Evolutionary conservation across 371 early-diverging fungal genomes (phyloP), one percentile per base, ranked within the genome.

Genomic region (Phascolomyces articulosus): DNA sequence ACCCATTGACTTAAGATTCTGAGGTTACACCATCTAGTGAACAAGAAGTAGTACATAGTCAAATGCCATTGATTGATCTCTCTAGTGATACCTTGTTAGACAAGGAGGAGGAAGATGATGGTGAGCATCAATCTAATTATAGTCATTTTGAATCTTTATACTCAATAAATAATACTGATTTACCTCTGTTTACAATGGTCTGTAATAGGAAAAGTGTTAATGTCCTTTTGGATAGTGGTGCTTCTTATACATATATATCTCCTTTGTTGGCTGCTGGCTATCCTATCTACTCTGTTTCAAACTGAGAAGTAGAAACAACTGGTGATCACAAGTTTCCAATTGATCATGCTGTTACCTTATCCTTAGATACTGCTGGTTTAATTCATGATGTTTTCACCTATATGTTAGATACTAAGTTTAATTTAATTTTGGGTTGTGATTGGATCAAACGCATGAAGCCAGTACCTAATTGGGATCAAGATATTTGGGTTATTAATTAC

Each of bases 351-450:
- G 56, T 55, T 9, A 55, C 56, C 4, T 23, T 55, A 13, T 55
- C 56, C 27, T 9, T 55, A 11, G 18, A 55, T 20, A 20, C 56
- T 38, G 56, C 56, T 9, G 56, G 56, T 55, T 55, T 55, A 13
- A n/a, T 18, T 40, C 40, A 65, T 24, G 29, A 26, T 34, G 26
- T 40, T 7, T 20, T 34, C 15, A 57, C 64, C 6, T 56, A 56
- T 31, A 21, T 63, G 9, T 11, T 63, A 4, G 47, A 63, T 18
- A 63, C 48, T 1, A 63, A 63, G 58, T 63, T 63, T 27, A 48
- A 63, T 49, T 27, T 63, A 7, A 63, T 63, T 55, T 55, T 63
- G 24, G 64, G 56, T 16, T 44, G 49, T n/a, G 47, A 49, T n/a
- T 64, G 49, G 58, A 26, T 64, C 28, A 40, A 58, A n/a, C 24